These are phyloP conservation scores for Boletus edulis DNA, from an alignment of 768 basidiomycete genomes.

Conservation along the genomic window DNA sequence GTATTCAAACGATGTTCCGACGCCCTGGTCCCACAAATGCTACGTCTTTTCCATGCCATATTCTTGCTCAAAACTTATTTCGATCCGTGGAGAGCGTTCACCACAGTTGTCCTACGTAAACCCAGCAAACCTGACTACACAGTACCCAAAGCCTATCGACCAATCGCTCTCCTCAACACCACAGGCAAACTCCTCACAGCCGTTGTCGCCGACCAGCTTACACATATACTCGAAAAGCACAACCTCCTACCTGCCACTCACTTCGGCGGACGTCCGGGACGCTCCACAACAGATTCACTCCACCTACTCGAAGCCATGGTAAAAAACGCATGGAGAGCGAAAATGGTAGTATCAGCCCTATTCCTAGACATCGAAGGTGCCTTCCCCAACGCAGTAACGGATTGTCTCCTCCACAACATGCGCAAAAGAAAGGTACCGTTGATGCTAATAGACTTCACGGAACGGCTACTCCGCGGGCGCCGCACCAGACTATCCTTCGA, in stretches of 20 bases:
- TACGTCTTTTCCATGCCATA: not conserved
- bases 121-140: slow-evolving; percentile 36
- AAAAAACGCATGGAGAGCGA: not conserved
- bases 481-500: slow-evolving; percentile 22
- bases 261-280: not conserved
- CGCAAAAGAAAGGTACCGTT: not conserved
- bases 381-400: not conserved
- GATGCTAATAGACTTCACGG: slow-evolving; percentile 2
- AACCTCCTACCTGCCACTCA: not conserved
- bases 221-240: not conserved
- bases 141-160: not conserved
- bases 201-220: not conserved
- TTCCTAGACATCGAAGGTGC: slow-evolving; percentile 5
- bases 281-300: not conserved
- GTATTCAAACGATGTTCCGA: not conserved
- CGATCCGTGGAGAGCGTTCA: slow-evolving; percentile 6
- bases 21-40: not conserved
- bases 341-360: not conserved
- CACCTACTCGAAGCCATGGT: not conserved
- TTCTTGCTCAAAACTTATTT: not conserved
- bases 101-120: slow-evolving; percentile 34
- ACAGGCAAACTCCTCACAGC: not conserved
- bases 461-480: not conserved
- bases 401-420: slow-evolving; percentile 6
- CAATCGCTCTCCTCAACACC: not conserved